Evolutionary conservation across 352 stramenopile genomes (phyloP).

Genomic region (Lagenidium sp.): DNA sequence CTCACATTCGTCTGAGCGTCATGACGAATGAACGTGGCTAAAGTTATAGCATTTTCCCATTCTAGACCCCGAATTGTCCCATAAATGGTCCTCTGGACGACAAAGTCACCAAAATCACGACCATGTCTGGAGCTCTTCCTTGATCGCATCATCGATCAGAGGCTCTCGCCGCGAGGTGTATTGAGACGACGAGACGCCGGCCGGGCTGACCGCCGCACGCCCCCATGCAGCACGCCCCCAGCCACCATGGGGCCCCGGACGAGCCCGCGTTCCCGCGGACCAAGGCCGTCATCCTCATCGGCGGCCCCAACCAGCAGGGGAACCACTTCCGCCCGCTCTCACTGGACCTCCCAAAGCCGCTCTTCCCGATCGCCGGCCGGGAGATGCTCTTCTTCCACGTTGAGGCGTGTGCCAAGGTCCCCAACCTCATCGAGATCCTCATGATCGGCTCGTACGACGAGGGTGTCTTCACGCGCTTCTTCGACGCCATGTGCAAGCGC

Average conservation of each 20-base stretch:
- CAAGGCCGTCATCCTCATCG: slow-evolving; percentile 85
- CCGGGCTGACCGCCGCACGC: too few relatives aligned
- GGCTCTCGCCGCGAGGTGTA: too few relatives aligned
- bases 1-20: slow-evolving; percentile 14
- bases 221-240: too few relatives aligned
- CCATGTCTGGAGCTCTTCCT: too few relatives aligned
- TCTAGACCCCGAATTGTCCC: too few relatives aligned
- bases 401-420: slow-evolving; percentile 72
- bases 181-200: too few relatives aligned
- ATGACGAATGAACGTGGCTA: too few relatives aligned
- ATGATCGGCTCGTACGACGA: slow-evolving; percentile 88
- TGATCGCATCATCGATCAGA: neutral
- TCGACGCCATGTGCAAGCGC: slow-evolving; percentile 67
- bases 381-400: slow-evolving; percentile 89
- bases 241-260: too few relatives aligned
- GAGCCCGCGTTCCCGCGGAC: slow-evolving; percentile 56
- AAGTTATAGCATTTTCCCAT: too few relatives aligned
- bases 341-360: slow-evolving; percentile 77
- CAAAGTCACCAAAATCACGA: too few relatives aligned
- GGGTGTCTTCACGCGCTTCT: slow-evolving; percentile 83
- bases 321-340: slow-evolving; percentile 86
- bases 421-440: slow-evolving; percentile 80
- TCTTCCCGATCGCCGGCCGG: slow-evolving; percentile 78
- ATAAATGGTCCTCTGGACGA: too few relatives aligned
- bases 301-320: slow-evolving; percentile 76